Evolutionary conservation across 352 stramenopile species (phyloP), one percentile per base, ranked within the genome.

Genomic region (Phytophthora idaei): DNA sequence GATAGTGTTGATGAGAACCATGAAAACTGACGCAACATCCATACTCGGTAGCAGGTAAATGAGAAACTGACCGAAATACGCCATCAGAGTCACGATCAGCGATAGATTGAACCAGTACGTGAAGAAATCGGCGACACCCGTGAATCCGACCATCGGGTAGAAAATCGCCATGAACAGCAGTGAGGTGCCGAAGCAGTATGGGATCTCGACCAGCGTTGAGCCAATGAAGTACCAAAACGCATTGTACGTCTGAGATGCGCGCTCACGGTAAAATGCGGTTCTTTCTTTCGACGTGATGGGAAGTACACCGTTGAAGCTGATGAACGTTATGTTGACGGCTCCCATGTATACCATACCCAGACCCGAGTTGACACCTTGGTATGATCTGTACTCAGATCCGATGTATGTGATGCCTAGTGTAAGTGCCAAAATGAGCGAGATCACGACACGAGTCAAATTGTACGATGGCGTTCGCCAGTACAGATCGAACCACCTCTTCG

Each of bases 391-490:
- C 25, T 78, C 59, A 1, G 62, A n/a, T 0, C 46, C 41, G 3
- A 75, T 3, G 47, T 71, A 77, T 5, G 64, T 25, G 11, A 70
- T 52, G 6, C 64, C 64, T 5, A 77, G 39, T 9, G 37, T 1
- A 2, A 75, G 10, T 1, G 28, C 57, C 17, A 71, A 32, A 4
- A 74, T 27, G 1, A 70, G 12, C 1, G 69, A 55, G 10, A 71
- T 37, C 4, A 67, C 21, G 8, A 58, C 90, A 36, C 90, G 80
- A 0, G 81, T 81, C 12, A 89, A 55, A 61, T 94, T 96, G 70
- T 94, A 97, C 31, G 75, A 75, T 11, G 89, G 76, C 7, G 77
- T 90, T 28, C 90, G 74, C 80, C 80, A 97, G 64, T 97, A 97
- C 46, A 90, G 67, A 51, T 90, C 66, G 51, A 77, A 76, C 21